Conservation (phyloP, 768 basidiomycete species). For the Collybia mongolica region DNA sequence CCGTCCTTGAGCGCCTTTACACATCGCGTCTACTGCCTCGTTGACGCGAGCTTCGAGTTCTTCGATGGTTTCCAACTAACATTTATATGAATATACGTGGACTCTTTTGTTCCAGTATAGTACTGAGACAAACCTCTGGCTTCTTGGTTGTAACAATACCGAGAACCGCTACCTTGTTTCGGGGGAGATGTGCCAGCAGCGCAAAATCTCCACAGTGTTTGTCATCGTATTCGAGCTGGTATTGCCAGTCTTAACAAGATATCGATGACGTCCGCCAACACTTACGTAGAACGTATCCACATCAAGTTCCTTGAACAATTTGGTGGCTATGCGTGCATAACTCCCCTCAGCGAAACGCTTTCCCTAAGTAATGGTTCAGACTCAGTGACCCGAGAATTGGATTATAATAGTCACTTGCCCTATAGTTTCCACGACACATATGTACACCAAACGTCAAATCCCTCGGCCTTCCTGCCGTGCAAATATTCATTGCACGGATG, state of each 20-base stretch:
- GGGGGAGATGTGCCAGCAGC: conserved; percentile 52
- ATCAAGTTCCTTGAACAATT: conserved; percentile 56
- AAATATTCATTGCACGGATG: conserved; percentile 58
- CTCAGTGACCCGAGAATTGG: too few relatives aligned
- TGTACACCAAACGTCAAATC: conserved; percentile 56
- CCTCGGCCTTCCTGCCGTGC: conserved; percentile 46
- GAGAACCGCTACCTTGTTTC: conserved; percentile 45
- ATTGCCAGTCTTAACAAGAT: not conserved
- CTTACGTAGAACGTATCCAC: conserved; percentile 54
- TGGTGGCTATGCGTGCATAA: conserved; percentile 52
- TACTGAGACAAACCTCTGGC: conserved; percentile 31
- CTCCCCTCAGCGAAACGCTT: conserved; percentile 58
- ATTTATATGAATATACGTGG: not conserved
- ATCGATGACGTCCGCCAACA: not conserved
- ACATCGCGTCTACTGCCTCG: conserved; percentile 51
- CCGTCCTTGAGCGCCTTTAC: conserved; percentile 39
- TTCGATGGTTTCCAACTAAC: conserved; percentile 50
- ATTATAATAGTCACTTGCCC: conserved; percentile 28
- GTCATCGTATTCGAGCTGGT: conserved; percentile 62
- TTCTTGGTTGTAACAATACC: conserved; percentile 51
- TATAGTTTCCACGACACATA: conserved; percentile 54
- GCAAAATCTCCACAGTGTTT: conserved; percentile 58
- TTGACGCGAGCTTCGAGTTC: conserved; percentile 48
- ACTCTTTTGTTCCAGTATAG: not conserved
- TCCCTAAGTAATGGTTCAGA: too few relatives aligned